Evolutionary conservation across 1,284 basidiomycete species (phyloP).

Genomic region (Ustanciosporium gigantosporum): DNA sequence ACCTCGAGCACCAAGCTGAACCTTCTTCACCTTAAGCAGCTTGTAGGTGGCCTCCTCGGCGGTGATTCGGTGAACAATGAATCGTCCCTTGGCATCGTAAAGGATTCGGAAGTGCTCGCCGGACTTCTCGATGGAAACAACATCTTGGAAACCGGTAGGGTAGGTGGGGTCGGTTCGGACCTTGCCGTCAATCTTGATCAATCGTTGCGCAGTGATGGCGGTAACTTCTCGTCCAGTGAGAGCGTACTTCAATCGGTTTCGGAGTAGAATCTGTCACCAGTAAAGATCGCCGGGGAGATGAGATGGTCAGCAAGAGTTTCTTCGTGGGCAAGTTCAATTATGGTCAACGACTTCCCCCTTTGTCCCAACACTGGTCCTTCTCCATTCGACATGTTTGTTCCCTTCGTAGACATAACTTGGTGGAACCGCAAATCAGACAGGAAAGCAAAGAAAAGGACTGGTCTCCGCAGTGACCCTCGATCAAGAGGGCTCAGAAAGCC

Average conservation of each 20-base stretch:
- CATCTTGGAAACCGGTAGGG: conserved; percentile 97
- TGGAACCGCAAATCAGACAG: too few species aligned
- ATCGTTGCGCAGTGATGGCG: conserved; percentile 89
- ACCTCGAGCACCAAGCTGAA: conserved; percentile 88
- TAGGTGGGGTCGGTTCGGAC: conserved; percentile 97
- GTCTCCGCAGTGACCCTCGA: too few species aligned
- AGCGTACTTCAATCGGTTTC: conserved; percentile 99
- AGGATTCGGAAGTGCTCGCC: conserved; percentile 99
- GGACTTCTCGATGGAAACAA: conserved; percentile 95
- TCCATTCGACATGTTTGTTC: too few species aligned
- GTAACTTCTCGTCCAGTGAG: conserved; percentile 94
- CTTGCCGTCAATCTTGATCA: conserved; percentile 98
- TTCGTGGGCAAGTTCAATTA: too few species aligned
- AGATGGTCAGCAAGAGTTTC: too few species aligned
- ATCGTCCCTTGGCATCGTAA: conserved; percentile 98
- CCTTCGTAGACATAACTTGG: too few species aligned
- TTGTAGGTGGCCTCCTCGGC: conserved; percentile 97
- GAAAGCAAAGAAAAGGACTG: too few species aligned
- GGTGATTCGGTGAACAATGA: conserved; percentile 99
- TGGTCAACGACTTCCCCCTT: too few species aligned
- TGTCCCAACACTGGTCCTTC: too few species aligned
- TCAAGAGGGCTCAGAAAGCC: too few species aligned
- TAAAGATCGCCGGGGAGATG: too few species aligned
- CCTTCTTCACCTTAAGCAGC: conserved; percentile 92
- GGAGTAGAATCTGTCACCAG: conserved; percentile 76